Conservation (phyloP, 257 asterid species). For the Echium plantagineum region DNA sequence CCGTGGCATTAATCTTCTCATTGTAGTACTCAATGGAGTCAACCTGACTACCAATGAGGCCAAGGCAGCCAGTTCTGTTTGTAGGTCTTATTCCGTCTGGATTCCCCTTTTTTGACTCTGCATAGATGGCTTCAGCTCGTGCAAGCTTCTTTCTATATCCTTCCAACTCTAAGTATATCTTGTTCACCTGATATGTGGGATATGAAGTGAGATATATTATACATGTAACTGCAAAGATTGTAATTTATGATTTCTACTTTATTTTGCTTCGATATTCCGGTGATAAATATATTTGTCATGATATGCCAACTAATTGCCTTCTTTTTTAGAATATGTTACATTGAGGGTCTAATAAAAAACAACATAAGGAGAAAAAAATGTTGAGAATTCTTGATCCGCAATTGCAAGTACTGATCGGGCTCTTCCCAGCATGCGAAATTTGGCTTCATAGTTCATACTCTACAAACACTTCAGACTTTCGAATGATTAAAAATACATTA, state of each 20-base stretch:
- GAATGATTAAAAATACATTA: no score
- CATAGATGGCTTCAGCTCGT: constrained; percentile 57
- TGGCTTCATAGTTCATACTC: no score
- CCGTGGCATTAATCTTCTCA: constrained; percentile 48
- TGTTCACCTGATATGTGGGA: constrained; percentile 42
- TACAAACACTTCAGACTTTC: background rate
- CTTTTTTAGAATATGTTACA: background rate
- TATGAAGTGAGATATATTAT: background rate
- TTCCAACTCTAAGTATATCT: constrained; percentile 55
- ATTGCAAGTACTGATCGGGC: no score
- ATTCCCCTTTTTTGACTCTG: constrained; percentile 31
- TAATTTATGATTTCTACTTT: background rate
- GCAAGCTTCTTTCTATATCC: constrained; percentile 72
- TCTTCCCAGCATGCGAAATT: no score
- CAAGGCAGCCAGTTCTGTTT: constrained; percentile 57
- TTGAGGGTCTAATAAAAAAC: background rate
- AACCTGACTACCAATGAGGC: constrained; percentile 65
- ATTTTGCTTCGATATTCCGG: background rate
- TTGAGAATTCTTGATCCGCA: no score
- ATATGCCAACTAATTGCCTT: background rate
- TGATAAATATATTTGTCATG: background rate
- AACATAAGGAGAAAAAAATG: background rate
- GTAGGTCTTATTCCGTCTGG: constrained; percentile 62
- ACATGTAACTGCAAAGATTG: background rate
- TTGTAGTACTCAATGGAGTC: constrained; percentile 71